A percentile compares a stretch with the other conserved stretches of the same genome.
phyloP scores from a whole-genome alignment of 2,329 filamentous ascomycete species.

The Blastomyces parvus region DNA sequence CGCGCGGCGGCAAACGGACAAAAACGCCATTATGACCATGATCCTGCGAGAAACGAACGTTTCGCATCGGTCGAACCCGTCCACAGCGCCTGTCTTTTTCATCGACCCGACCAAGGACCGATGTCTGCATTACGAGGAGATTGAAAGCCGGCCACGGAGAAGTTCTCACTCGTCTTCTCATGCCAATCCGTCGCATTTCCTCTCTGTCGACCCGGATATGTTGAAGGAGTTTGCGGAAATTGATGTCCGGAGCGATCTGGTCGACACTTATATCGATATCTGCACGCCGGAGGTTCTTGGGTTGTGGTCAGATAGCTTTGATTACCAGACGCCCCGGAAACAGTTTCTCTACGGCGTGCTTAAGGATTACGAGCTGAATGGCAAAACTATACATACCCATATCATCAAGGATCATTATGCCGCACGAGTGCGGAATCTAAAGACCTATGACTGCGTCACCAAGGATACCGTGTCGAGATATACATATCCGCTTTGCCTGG shows the following conservation, averaged over 20 bases:
- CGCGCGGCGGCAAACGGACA: slow-evolving; percentile 68
- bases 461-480: slow-evolving; percentile 78
- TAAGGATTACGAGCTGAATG: slow-evolving; percentile 94
- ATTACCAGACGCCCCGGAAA: slow-evolving; percentile 80
- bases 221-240: slow-evolving; percentile 64
- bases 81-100: slow-evolving; percentile 72
- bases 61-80: slow-evolving; percentile 66
- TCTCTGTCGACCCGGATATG: slow-evolving; percentile 70
- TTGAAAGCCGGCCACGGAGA: slow-evolving; percentile 46
- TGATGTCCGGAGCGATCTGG: slow-evolving; percentile 74
- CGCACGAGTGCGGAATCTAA: slow-evolving; percentile 73
- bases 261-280: slow-evolving; percentile 93
- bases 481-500: slow-evolving; percentile 81
- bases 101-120: slow-evolving; percentile 70
- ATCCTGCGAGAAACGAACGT: slow-evolving; percentile 69
- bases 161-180: slow-evolving; percentile 13
- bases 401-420: slow-evolving; percentile 76
- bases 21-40: slow-evolving; percentile 97
- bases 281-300: slow-evolving; percentile 93
- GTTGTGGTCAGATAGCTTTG: slow-evolving; percentile 94
- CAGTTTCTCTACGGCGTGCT: slow-evolving; percentile 87
- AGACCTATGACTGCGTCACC: slow-evolving; percentile 81
- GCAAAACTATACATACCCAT: slow-evolving; percentile 90
- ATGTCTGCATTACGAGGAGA: slow-evolving; percentile 91
- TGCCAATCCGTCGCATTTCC: slow-evolving; percentile 40